Base-by-base conservation (phyloP, 257 asterid species). In the Capsicum pubescens region DNA sequence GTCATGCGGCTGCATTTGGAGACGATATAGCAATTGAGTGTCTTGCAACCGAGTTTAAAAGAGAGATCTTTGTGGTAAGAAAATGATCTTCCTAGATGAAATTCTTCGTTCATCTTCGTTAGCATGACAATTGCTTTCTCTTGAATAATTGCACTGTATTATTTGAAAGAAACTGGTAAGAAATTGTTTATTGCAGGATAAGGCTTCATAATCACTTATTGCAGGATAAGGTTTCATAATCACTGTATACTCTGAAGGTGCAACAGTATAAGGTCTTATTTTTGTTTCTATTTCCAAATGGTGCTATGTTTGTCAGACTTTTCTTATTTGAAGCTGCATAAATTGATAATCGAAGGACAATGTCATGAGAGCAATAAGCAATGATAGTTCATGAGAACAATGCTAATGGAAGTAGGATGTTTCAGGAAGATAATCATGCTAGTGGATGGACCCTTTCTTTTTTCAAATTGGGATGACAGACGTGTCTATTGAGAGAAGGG, bases 11-110 rank as follows among this genome's bases (percentile, higher is more conserved):
- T 85, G 99, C 98, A 55, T 96, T 96, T 46, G 99, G 99, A 21
- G 99, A 96, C 67, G 99, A 96, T 87, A 93, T 96, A 84, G 99
- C 99, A 1, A 96, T 96, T 14, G 98, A 96, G 90, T 96, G 98
- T 83, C 97, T 96, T 42, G 98, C 99, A 2, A 92, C 98, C 0
- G 98, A 96, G 89, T 96, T 93, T 86, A 94, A 92, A 87, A 87
- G 99, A 86, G 98, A 96, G 90, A 90, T 96, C 60, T 96, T 91
- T 88, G 99, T 96, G 97, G 99, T 95, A 88, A 87, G 95, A 56
- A 60, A 64, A 66, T 85, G 12, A 74, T n/a, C 10, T 57, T 69
- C 48, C 12, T 67, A 35, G 15, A 14, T 59, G 21, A 16, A 8
- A 7, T 6, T 77, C n/a, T 52, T 13, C 17, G 14, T 66, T 66